Percentiles rank a stretch among this genome's conserved stretches.
Evolutionary conservation across 2,329 filamentous ascomycete species (phyloP).

Genomic region (Xylaria sp.): DNA sequence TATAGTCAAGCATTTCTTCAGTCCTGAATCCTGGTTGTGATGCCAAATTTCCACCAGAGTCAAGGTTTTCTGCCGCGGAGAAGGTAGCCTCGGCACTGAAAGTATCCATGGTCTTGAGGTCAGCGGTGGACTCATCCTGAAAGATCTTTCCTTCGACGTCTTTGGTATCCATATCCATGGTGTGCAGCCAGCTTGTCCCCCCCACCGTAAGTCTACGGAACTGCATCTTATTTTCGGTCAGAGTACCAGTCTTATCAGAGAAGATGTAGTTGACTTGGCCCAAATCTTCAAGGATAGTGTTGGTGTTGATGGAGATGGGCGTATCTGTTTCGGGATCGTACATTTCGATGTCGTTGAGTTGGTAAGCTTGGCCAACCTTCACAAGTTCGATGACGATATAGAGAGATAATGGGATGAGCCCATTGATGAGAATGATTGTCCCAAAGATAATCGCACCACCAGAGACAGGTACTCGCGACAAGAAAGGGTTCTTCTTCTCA

Average conservation of each 20-base stretch:
- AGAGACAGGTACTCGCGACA: conserved; percentile 73
- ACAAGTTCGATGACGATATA: conserved; percentile 92
- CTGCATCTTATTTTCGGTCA: conserved; percentile 96
- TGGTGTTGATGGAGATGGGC: conserved; percentile 88
- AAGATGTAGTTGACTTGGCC: conserved; percentile 92
- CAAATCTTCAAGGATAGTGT: conserved; percentile 93
- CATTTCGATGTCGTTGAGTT: conserved; percentile 88
- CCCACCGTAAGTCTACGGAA: conserved; percentile 92
- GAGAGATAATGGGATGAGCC: conserved; percentile 88
- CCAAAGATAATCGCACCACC: conserved; percentile 86
- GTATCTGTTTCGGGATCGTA: conserved; percentile 87
- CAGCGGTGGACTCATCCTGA: conserved; percentile 1
- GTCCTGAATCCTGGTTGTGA: conserved; percentile 70
- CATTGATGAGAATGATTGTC: conserved; percentile 97
- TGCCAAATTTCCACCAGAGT: conserved; percentile 42
- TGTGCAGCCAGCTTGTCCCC: conserved; percentile 88
- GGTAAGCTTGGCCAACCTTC: conserved; percentile 80
- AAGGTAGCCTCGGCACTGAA: conserved; percentile 49
- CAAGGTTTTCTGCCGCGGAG: conserved; percentile 53
- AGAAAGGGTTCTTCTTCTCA: conserved; percentile 79
- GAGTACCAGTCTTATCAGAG: conserved; percentile 92
- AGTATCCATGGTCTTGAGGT: conserved; percentile 30
- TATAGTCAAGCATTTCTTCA: conserved; percentile 80
- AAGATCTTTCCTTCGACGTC: conserved; percentile 3
- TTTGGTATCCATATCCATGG: conserved; percentile 68